These are phyloP conservation scores for button mushroom (Agaricus bisporus) DNA, from an alignment of 768 basidiomycete genomes.

Conservation along the genomic window DNA sequence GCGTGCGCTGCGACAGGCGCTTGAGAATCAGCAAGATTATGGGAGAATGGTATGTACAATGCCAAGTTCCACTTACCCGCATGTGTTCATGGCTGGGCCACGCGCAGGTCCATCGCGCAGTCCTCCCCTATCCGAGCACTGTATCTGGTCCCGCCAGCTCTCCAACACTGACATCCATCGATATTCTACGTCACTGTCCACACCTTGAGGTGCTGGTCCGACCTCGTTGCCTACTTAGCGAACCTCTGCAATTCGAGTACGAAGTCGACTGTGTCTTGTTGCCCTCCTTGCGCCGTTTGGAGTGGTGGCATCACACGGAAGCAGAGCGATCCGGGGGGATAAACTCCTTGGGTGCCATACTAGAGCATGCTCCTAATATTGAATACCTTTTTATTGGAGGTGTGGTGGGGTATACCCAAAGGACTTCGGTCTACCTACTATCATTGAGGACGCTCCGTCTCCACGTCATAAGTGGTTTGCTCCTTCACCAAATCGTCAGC, in stretches of 20 bases:
- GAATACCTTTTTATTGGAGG: slow-evolving; percentile 55
- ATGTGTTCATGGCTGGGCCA: slow-evolving; percentile 4
- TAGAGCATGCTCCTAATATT: slow-evolving; percentile 47
- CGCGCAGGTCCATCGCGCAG: slow-evolving; percentile 45
- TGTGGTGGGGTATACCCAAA: slow-evolving; percentile 23
- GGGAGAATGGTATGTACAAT: slow-evolving; percentile 24
- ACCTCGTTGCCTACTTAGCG: slow-evolving; percentile 25
- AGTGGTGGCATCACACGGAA: slow-evolving; percentile 60
- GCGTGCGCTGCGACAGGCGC: slow-evolving; percentile 21
- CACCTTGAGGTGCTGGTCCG: slow-evolving; percentile 51
- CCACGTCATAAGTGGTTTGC: slow-evolving; percentile 38
- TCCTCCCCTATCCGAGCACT: slow-evolving; percentile 54
- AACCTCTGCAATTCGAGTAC: slow-evolving; percentile 42
- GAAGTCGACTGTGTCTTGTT: slow-evolving; percentile 41
- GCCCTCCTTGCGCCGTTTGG: slow-evolving; percentile 50
- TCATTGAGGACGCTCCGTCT: slow-evolving; percentile 50
- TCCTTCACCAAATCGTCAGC: slow-evolving; percentile 40
- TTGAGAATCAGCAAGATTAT: slow-evolving; percentile 20
- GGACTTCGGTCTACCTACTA: slow-evolving; percentile 31
- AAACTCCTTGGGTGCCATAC: slow-evolving; percentile 50
- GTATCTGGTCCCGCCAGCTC: slow-evolving; percentile 25
- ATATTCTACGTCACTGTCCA: slow-evolving; percentile 44
- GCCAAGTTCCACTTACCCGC: slow-evolving; percentile 4
- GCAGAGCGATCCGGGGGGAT: slow-evolving; percentile 62
- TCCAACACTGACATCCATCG: slow-evolving; percentile 28